Conservation (phyloP, 371 early-diverging fungal genomes). For the Mortierella sp. region DNA sequence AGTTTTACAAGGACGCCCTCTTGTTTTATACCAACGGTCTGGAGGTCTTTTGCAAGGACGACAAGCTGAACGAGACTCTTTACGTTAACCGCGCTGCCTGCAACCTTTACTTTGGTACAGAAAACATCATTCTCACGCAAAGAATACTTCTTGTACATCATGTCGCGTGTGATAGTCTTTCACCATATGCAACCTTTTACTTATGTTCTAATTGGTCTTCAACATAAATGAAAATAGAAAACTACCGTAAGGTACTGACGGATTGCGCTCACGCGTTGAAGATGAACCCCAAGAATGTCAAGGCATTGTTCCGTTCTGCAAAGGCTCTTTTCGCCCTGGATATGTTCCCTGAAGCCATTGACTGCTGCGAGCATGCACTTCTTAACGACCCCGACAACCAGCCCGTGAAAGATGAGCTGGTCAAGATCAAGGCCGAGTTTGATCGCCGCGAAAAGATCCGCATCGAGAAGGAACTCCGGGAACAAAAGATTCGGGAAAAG, state of each 20-base stretch:
- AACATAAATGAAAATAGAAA: conserved; percentile 59
- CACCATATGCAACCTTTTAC: not conserved
- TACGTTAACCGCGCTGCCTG: conserved; percentile 94
- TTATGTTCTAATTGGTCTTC: not conserved
- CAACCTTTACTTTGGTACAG: conserved; percentile 87
- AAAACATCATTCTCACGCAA: not conserved
- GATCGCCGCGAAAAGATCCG: conserved; percentile 60
- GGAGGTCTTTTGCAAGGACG: conserved; percentile 84
- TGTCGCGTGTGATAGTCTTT: not conserved
- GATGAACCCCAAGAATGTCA: conserved; percentile 85
- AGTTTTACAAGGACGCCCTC: conserved; percentile 84
- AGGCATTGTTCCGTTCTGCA: conserved; percentile 94
- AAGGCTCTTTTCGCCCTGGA: conserved; percentile 87
- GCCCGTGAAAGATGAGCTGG: conserved; percentile 65
- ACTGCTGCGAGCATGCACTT: conserved; percentile 84
- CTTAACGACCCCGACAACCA: conserved; percentile 80
- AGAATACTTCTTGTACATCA: too few relatives aligned
- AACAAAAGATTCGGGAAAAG: conserved; percentile 64
- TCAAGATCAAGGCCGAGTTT: conserved; percentile 63
- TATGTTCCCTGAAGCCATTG: conserved; percentile 85
- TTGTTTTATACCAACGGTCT: conserved; percentile 91
- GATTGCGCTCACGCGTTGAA: conserved; percentile 93
- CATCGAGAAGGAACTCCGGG: conserved; percentile 62
- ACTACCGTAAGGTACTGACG: conserved; percentile 86
- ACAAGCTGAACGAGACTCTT: conserved; percentile 81